A percentile compares a stretch with the other conserved stretches of the same genome.
phyloP scores from a whole-genome alignment of 164 flowering plant genomes.

The Berberis vulgaris region DNA sequence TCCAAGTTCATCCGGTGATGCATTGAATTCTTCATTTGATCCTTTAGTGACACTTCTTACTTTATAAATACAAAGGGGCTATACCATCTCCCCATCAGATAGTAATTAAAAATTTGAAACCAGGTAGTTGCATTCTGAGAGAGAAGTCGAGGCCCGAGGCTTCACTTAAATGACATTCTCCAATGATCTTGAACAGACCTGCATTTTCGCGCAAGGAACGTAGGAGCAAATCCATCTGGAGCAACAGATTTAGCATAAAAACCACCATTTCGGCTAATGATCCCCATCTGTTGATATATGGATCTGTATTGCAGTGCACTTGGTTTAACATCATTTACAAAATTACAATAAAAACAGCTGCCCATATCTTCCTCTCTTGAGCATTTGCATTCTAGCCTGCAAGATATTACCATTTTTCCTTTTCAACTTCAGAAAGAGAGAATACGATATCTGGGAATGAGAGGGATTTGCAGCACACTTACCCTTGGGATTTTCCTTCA shows the following conservation, averaged over 20 bases:
- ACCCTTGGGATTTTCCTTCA: not conserved
- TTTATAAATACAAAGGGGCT: not conserved
- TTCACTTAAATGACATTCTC: not conserved
- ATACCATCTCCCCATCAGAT: slow-evolving; percentile 1
- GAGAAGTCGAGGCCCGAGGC: not conserved
- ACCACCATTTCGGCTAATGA: slow-evolving; percentile 1
- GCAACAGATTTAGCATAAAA: not conserved
- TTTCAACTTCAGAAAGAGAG: not conserved
- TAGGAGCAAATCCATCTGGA: slow-evolving; percentile 1
- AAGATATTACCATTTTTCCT: not conserved
- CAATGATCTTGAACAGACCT: not conserved
- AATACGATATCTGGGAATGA: not conserved
- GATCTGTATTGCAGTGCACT: slow-evolving; percentile 27
- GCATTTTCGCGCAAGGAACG: not conserved
- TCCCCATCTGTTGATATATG: slow-evolving; percentile 34
- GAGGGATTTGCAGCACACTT: not conserved
- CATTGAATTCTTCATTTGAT: not conserved
- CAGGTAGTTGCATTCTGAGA: not conserved
- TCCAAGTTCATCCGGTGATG: not conserved
- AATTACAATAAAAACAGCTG: slow-evolving; percentile 25
- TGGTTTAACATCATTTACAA: slow-evolving; percentile 23
- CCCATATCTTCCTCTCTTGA: slow-evolving; percentile 37
- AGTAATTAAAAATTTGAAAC: not conserved
- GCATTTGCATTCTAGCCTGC: slow-evolving; percentile 37
- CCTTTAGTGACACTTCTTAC: not conserved